Conservation (phyloP, 1,139 yeast species). For the Kodamaea plutei region DNA sequence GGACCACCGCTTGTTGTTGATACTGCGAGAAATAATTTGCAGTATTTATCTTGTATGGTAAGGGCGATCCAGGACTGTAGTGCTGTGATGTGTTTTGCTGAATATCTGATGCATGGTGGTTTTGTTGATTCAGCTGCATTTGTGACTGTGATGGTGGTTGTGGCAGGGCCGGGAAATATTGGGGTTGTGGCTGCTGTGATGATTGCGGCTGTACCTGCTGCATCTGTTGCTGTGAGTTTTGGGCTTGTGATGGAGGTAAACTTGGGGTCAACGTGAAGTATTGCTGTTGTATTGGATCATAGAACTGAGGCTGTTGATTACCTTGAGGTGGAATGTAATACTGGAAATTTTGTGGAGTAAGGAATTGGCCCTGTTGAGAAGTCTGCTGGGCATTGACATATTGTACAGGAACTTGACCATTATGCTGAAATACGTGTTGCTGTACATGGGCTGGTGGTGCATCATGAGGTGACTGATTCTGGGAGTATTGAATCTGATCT, state of each 20-base stretch:
- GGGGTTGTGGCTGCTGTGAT: slow-evolving; percentile 25
- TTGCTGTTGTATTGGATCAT: slow-evolving; percentile 46
- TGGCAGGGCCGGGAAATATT: slow-evolving; percentile 22
- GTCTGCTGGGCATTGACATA: slow-evolving; percentile 1
- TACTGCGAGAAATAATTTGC: slow-evolving; percentile 19
- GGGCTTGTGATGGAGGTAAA: slow-evolving; percentile 20
- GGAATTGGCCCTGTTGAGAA: slow-evolving; percentile 10
- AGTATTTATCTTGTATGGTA: slow-evolving; percentile 15
- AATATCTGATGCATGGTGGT: neutral
- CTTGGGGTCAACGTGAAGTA: slow-evolving; percentile 41
- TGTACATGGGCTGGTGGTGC: slow-evolving; percentile 12
- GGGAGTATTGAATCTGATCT: neutral
- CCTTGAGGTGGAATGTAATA: slow-evolving; percentile 14
- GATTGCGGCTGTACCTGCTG: slow-evolving; percentile 13
- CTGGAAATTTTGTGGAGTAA: slow-evolving; percentile 14
- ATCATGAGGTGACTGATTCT: slow-evolving; percentile 7
- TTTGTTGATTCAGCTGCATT: neutral
- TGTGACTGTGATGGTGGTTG: slow-evolving; percentile 3
- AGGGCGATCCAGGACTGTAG: slow-evolving; percentile 18
- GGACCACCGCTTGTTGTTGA: slow-evolving; percentile 5
- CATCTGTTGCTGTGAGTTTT: slow-evolving; percentile 17
- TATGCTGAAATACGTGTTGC: slow-evolving; percentile 7
- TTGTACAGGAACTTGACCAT: slow-evolving; percentile 8
- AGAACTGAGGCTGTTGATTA: slow-evolving; percentile 32
- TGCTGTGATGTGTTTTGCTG: slow-evolving; percentile 18